Conservation (phyloP, 805 yeast genomes). For the Lipomyces kockii region DNA sequence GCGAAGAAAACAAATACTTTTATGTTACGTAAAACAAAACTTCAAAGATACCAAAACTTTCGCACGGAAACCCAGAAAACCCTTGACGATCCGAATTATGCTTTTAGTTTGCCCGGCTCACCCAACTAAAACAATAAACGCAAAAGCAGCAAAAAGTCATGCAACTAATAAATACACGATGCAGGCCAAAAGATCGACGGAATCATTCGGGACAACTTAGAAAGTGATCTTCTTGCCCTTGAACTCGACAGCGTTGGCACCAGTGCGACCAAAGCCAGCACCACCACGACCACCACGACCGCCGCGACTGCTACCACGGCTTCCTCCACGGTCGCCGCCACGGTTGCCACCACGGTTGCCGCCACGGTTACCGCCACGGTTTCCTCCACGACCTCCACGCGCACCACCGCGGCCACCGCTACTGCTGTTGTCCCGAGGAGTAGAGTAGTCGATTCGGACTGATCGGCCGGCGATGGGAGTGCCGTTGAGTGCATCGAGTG, state of each 20-base stretch:
- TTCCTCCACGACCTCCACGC: slow-evolving; percentile 50
- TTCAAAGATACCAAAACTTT: not conserved
- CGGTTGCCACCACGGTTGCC: slow-evolving; percentile 40
- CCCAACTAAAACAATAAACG: not conserved
- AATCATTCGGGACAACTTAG: slow-evolving; percentile 30
- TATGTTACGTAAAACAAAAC: not conserved
- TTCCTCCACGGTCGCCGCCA: slow-evolving; percentile 39
- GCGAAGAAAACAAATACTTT: not conserved
- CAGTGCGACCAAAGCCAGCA: slow-evolving; percentile 50
- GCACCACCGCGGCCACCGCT: slow-evolving; percentile 49
- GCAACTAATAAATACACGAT: not conserved
- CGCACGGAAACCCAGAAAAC: not conserved
- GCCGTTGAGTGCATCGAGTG: slow-evolving; percentile 86
- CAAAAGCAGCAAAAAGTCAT: not conserved
- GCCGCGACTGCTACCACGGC: slow-evolving; percentile 46
- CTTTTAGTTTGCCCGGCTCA: not conserved
- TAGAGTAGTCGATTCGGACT: slow-evolving; percentile 90
- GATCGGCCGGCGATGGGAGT: slow-evolving; percentile 88
- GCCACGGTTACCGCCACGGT: slow-evolving; percentile 51
- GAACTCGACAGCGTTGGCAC: slow-evolving; percentile 69
- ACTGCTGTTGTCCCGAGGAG: slow-evolving; percentile 72
- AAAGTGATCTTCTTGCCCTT: slow-evolving; percentile 60
- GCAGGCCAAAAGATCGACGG: not conserved
- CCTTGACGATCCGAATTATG: not conserved
- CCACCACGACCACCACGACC: slow-evolving; percentile 39